Percentiles rank a stretch among this genome's conserved stretches.
phyloP scores from a whole-genome alignment of 2,329 filamentous ascomycete species.

The Xylaria sp. region DNA sequence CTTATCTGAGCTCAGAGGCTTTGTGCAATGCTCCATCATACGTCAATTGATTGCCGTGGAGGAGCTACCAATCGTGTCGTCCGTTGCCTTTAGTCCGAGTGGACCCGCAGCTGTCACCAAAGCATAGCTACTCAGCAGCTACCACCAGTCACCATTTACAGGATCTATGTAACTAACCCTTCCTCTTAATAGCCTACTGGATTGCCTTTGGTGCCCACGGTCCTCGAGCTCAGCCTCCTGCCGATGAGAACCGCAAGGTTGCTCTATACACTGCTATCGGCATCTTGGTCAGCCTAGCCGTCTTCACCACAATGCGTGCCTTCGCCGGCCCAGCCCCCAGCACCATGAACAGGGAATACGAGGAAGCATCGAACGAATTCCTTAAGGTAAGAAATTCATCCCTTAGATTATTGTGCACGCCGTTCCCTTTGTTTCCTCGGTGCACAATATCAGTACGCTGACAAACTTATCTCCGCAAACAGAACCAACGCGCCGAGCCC shows the following conservation, averaged over 20 bases:
- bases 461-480: constrained; percentile 33
- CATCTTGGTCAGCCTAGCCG: constrained; percentile 70
- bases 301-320: constrained; percentile 79
- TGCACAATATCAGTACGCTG: constrained; percentile 33
- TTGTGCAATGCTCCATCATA: constrained; percentile 2
- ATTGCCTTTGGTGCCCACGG: constrained; percentile 98
- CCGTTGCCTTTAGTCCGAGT: constrained; percentile 34
- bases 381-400: constrained; percentile 75
- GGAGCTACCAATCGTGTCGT: constrained; percentile 20
- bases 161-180: constrained; percentile 49
- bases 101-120: constrained; percentile 36
- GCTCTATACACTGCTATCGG: constrained; percentile 77
- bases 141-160: constrained; percentile 2
- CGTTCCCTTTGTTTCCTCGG: neutral
- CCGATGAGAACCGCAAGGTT: constrained; percentile 86
- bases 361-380: constrained; percentile 94
- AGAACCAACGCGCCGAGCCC: constrained; percentile 87
- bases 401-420: neutral
- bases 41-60: constrained; percentile 15
- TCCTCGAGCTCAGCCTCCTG: constrained; percentile 83
- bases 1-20: neutral
- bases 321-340: constrained; percentile 78
- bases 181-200: constrained; percentile 83
- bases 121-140: constrained; percentile 25
- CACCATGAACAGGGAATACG: constrained; percentile 97